These are phyloP conservation scores for Dioszegia hungarica DNA, from an alignment of 768 basidiomycete species.

Conservation along the genomic window DNA sequence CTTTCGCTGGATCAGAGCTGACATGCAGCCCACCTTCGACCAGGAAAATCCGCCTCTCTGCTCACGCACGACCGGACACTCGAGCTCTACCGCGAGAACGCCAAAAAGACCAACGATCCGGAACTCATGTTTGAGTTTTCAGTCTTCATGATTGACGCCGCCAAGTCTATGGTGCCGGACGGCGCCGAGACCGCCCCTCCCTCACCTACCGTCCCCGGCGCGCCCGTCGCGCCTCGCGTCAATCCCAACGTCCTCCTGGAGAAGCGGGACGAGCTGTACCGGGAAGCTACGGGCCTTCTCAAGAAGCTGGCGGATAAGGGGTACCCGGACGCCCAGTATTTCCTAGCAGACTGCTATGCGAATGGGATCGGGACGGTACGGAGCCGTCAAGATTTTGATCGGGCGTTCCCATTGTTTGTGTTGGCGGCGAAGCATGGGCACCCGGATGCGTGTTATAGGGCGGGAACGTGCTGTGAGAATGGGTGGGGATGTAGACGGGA, in stretches of 20 bases:
- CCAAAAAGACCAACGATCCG: conserved; percentile 97
- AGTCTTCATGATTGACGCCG: conserved; percentile 97
- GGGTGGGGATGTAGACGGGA: conserved; percentile 97
- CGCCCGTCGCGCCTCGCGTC: conserved; percentile 13
- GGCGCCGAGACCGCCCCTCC: conserved; percentile 52
- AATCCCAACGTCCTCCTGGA: conserved; percentile 27
- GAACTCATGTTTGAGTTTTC: conserved; percentile 97
- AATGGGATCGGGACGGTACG: conserved; percentile 95
- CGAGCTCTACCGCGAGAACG: conserved; percentile 94
- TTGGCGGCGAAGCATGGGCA: conserved; percentile 96
- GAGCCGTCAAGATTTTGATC: conserved; percentile 90
- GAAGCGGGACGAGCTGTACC: conserved; percentile 67
- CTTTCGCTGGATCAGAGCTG: conserved; percentile 46
- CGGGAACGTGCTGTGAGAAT: conserved; percentile 96
- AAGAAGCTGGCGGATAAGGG: conserved; percentile 90
- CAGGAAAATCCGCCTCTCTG: conserved; percentile 85
- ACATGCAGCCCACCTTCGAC: conserved; percentile 66
- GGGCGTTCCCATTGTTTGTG: conserved; percentile 91
- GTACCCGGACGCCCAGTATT: conserved; percentile 91
- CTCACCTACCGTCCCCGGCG: conserved; percentile 10
- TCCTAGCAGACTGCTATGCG: conserved; percentile 95
- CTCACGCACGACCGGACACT: conserved; percentile 93
- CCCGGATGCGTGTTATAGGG: conserved; percentile 88
- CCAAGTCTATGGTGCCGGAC: conserved; percentile 69
- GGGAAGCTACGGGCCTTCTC: conserved; percentile 79